Percentiles rank a stretch among this genome's conserved stretches.
Conservation (phyloP, 1,284 basidiomycete genomes). For the Leccinum pachyderme region DNA sequence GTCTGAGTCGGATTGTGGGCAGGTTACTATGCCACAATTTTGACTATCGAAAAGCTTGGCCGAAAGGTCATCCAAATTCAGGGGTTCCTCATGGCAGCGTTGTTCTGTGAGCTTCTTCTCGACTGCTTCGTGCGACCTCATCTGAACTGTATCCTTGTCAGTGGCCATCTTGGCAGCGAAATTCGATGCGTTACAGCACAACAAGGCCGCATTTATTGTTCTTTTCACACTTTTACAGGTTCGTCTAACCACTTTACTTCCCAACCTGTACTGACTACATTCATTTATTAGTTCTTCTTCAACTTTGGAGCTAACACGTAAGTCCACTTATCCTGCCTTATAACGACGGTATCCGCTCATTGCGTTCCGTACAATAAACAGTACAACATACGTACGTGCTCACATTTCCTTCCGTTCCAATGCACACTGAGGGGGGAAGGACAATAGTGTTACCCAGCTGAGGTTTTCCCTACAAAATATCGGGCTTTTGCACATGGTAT, state of each 20-base stretch:
- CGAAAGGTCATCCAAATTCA: conserved; percentile 77
- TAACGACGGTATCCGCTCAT: conserved; percentile 4
- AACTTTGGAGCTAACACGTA: conserved; percentile 87
- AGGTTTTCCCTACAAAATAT: conserved; percentile 87
- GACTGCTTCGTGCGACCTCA: neutral
- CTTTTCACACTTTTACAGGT: conserved; percentile 64
- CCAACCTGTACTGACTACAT: neutral
- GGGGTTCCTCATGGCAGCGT: conserved; percentile 70
- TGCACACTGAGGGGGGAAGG: conserved; percentile 1
- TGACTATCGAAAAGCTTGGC: conserved; percentile 71
- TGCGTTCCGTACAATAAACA: conserved; percentile 17
- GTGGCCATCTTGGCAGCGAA: conserved; percentile 66
- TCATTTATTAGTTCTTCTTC: conserved; percentile 59
- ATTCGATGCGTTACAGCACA: conserved; percentile 52
- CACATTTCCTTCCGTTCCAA: neutral
- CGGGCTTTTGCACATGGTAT: conserved; percentile 80
- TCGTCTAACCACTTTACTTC: neutral
- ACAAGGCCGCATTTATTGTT: conserved; percentile 66
- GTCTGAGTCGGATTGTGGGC: conserved; percentile 21
- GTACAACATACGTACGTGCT: conserved; percentile 53
- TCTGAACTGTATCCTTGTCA: neutral
- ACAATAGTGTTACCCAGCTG: conserved; percentile 67
- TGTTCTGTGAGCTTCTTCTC: conserved; percentile 52
- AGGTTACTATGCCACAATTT: conserved; percentile 68
- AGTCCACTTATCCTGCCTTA: conserved; percentile 22